A percentile compares a stretch with the other conserved stretches of the same genome.
phyloP scores from a whole-genome alignment of 495 filamentous ascomycete genomes.

The Beverwykella pulmonaria region DNA sequence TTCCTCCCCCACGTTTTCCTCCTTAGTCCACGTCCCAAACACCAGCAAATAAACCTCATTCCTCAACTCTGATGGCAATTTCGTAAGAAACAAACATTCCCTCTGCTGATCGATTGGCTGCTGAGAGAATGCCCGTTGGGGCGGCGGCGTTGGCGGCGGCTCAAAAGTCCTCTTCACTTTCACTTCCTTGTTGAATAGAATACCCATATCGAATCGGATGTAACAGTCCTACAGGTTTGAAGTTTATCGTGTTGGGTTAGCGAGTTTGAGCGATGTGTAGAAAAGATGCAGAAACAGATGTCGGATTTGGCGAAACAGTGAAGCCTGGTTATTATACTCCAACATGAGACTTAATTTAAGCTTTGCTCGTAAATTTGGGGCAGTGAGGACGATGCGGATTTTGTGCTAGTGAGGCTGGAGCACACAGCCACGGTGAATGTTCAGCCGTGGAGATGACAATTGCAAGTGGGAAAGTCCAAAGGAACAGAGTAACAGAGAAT shows the following conservation, averaged over 20 bases:
- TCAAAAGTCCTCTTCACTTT: not conserved
- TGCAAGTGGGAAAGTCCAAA: not conserved
- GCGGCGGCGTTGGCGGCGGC: not conserved
- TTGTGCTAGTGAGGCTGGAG: no score
- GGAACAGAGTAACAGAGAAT: not conserved
- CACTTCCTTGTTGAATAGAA: not conserved
- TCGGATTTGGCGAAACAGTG: no score
- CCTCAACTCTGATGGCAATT: conserved; percentile 13
- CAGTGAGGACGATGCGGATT: no score
- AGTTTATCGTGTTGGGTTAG: no score
- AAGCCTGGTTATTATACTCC: no score
- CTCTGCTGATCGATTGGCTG: not conserved
- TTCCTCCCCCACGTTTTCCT: not conserved
- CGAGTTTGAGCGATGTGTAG: no score
- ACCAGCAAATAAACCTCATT: conserved; percentile 18
- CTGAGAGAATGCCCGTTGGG: not conserved
- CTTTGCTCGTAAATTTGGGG: no score
- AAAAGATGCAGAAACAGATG: no score
- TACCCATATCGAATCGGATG: not conserved
- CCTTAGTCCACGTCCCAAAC: not conserved
- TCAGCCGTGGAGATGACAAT: no score
- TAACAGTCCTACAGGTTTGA: not conserved
- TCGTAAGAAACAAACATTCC: conserved; percentile 7
- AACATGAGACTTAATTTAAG: no score
- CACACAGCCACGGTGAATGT: no score